phyloP scores from a whole-genome alignment of 2,329 filamentous ascomycete species.

The Didymella pinodella region DNA sequence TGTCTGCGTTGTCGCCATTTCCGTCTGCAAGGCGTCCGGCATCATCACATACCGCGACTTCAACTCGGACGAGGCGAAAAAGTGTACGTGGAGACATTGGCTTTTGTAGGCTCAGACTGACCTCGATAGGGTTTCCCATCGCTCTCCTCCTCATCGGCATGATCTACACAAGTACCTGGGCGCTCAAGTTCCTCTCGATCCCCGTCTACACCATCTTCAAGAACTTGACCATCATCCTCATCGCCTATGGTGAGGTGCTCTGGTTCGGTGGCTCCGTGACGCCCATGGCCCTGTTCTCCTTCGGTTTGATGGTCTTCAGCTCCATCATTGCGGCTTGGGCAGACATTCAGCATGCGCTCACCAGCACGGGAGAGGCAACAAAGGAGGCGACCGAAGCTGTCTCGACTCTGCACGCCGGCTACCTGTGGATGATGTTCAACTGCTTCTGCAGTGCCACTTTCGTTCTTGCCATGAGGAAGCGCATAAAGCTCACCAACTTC shows the following conservation, averaged over 20 bases:
- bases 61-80: conserved; percentile 86
- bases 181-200: conserved; percentile 93
- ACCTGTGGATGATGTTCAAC: conserved; percentile 98
- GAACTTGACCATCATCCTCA: conserved; percentile 98
- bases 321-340: conserved; percentile 96
- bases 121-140: conserved; percentile 83
- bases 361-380: conserved; percentile 62
- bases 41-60: conserved; percentile 86
- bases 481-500: conserved; percentile 99
- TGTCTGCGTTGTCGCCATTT: conserved; percentile 86
- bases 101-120: conserved; percentile 19
- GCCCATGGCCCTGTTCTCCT: conserved; percentile 86
- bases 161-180: conserved; percentile 98
- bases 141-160: conserved; percentile 95
- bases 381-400: conserved; percentile 75
- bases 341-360: conserved; percentile 86
- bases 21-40: conserved; percentile 79
- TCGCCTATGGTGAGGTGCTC: conserved; percentile 96
- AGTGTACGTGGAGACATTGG: conserved; percentile 69
- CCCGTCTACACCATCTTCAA: conserved; percentile 99
- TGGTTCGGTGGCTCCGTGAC: conserved; percentile 97
- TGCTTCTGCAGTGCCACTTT: conserved; percentile 94
- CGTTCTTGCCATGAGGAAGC: conserved; percentile 92
- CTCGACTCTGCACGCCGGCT: conserved; percentile 90
- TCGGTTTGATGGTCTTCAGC: conserved; percentile 95